Conservation (phyloP, 2,329 filamentous ascomycete species). For the Pochonia chlamydosporia region DNA sequence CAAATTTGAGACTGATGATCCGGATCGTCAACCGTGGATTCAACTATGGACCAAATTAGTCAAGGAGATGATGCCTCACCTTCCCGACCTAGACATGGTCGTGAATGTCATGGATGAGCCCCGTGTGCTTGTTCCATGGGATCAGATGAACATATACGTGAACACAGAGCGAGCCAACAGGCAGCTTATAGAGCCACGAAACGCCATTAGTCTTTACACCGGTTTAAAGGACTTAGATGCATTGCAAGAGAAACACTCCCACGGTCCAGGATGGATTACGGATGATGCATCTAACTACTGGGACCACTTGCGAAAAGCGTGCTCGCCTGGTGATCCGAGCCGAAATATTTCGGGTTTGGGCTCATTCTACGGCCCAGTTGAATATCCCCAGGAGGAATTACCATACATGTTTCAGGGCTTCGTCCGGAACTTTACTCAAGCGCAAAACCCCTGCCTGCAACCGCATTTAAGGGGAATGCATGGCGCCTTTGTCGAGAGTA, state of each 20-base stretch:
- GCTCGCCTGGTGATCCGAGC: neutral
- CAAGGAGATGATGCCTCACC: conserved; percentile 21
- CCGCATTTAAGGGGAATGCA: conserved; percentile 41
- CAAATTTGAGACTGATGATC: no score
- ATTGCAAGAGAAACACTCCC: no score
- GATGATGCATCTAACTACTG: neutral
- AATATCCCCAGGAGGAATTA: no score
- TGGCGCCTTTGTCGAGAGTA: conserved; percentile 47
- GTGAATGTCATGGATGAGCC: conserved; percentile 48
- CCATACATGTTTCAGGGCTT: no score
- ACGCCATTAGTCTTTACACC: no score
- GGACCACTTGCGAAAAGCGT: neutral
- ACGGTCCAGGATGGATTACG: conserved; percentile 14
- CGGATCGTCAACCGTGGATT: no score
- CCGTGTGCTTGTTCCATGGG: conserved; percentile 45
- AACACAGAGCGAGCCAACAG: no score
- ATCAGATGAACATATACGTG: conserved; percentile 40
- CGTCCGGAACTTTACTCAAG: conserved; percentile 51
- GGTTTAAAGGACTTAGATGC: no score
- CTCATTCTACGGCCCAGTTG: conserved; percentile 23
- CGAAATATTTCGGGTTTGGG: conserved; percentile 9
- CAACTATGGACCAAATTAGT: conserved; percentile 6
- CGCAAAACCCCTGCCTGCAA: conserved; percentile 49
- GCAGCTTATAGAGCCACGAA: no score
- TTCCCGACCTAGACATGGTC: conserved; percentile 50